These are phyloP conservation scores for Microsporum ferrugineum DNA, from an alignment of 2,329 filamentous ascomycete species.

Conservation along the genomic window DNA sequence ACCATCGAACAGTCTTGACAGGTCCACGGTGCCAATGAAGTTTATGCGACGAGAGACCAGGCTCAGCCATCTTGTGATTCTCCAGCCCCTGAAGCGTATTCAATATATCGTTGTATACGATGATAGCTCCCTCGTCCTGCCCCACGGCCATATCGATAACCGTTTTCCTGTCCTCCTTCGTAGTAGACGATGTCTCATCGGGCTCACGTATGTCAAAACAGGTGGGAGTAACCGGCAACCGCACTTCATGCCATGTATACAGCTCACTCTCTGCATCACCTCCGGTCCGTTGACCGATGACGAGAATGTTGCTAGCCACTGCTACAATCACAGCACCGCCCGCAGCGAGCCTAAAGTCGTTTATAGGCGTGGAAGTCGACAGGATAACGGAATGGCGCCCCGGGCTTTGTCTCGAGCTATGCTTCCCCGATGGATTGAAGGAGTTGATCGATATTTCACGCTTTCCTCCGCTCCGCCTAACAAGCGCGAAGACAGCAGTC, in stretches of 20 bases:
- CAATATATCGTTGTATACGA: constrained; percentile 68
- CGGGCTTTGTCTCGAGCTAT: constrained; percentile 8
- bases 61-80: constrained; percentile 35
- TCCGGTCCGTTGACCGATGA: constrained; percentile 46
- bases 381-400: constrained; percentile 22
- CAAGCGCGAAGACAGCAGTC: constrained; percentile 31
- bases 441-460: constrained; percentile 23
- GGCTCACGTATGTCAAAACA: constrained; percentile 51
- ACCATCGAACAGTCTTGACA: constrained; percentile 82
- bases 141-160: constrained; percentile 68
- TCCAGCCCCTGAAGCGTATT: constrained; percentile 40
- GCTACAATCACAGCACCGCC: constrained; percentile 29
- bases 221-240: constrained; percentile 51
- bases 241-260: constrained; percentile 46
- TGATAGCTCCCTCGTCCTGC: constrained; percentile 62
- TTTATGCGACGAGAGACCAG: constrained; percentile 45
- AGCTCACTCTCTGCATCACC: constrained; percentile 20
- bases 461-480: constrained; percentile 26
- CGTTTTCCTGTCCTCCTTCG: constrained; percentile 4
- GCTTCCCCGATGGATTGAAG: not conserved
- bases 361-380: constrained; percentile 22
- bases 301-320: constrained; percentile 36
- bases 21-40: constrained; percentile 85
- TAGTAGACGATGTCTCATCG: not conserved
- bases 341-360: constrained; percentile 21